Conservation (phyloP, 2,329 filamentous ascomycete genomes). For the Bertia moriformis region DNA sequence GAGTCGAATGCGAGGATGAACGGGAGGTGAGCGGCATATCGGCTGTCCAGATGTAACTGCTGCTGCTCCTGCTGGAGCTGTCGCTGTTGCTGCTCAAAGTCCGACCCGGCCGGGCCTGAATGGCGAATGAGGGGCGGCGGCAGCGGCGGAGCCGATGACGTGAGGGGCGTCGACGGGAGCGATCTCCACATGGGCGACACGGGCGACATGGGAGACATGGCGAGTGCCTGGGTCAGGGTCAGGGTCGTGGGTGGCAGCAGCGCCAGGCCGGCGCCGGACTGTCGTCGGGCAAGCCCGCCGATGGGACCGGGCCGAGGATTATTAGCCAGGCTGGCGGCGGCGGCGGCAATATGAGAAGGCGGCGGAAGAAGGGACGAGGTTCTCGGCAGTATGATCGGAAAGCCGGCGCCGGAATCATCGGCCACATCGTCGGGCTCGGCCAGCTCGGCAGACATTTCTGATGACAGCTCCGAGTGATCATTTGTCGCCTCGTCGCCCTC, state of each 20-base stretch:
- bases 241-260: neutral
- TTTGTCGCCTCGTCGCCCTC: neutral
- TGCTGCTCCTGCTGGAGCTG: neutral
- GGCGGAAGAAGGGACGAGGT: conserved; percentile 25
- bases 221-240: neutral
- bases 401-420: neutral
- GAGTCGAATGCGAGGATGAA: conserved; percentile 51
- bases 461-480: neutral
- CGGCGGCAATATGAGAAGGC: conserved; percentile 17
- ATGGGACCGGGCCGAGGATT: neutral
- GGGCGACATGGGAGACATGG: conserved; percentile 17
- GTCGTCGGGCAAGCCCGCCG: neutral
- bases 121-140: conserved; percentile 23
- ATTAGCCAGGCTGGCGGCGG: neutral
- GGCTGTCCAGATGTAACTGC: neutral
- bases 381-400: conserved; percentile 15
- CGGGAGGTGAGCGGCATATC: conserved; percentile 31
- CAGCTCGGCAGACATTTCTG: neutral
- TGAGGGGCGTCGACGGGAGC: conserved; percentile 12
- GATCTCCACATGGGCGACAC: conserved; percentile 24
- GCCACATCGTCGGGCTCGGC: neutral
- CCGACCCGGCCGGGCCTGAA: conserved; percentile 8
- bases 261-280: neutral
- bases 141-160: conserved; percentile 13
- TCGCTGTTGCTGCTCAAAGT: neutral